These are phyloP conservation scores for Neurospora sublineolata DNA, from an alignment of 495 filamentous ascomycete genomes.

Conservation along the genomic window DNA sequence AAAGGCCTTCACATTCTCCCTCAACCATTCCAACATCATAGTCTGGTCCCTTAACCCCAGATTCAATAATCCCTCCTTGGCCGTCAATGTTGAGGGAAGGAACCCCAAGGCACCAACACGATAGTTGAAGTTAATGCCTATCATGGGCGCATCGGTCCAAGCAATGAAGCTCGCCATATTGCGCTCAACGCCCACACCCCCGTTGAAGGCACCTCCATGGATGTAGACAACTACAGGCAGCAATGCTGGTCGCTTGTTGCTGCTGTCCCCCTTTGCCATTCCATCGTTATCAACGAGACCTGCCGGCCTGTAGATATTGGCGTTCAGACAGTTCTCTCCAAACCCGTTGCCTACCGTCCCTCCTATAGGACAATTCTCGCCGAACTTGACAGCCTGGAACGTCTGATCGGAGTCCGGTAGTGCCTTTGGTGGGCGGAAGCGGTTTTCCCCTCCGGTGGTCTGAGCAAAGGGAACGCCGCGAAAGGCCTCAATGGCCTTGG, in stretches of 20 bases:
- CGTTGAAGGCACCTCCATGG: conserved; percentile 45
- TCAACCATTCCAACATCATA: conserved; percentile 52
- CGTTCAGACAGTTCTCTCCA: conserved; percentile 41
- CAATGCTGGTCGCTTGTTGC: conserved; percentile 14
- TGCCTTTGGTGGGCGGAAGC: conserved; percentile 42
- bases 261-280: conserved; percentile 2
- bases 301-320: conserved; percentile 37
- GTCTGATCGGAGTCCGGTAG: conserved; percentile 15
- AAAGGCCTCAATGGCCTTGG: conserved; percentile 43
- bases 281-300: conserved; percentile 17
- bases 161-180: conserved; percentile 42
- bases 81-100: conserved; percentile 40
- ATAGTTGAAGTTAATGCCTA: conserved; percentile 58
- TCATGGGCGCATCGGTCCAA: conserved; percentile 40
- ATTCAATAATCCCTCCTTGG: conserved; percentile 49
- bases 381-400: conserved; percentile 35
- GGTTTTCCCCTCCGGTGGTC: conserved; percentile 41
- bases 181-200: conserved; percentile 29
- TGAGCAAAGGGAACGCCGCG: conserved; percentile 52
- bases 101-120: conserved; percentile 59
- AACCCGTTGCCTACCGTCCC: conserved; percentile 15
- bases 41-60: conserved; percentile 60
- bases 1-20: conserved; percentile 47
- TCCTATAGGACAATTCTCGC: conserved; percentile 30
- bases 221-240: conserved; percentile 51